Evolutionary conservation across 1,284 basidiomycete species (phyloP).

Genomic region (Laetiporus sulphureus): DNA sequence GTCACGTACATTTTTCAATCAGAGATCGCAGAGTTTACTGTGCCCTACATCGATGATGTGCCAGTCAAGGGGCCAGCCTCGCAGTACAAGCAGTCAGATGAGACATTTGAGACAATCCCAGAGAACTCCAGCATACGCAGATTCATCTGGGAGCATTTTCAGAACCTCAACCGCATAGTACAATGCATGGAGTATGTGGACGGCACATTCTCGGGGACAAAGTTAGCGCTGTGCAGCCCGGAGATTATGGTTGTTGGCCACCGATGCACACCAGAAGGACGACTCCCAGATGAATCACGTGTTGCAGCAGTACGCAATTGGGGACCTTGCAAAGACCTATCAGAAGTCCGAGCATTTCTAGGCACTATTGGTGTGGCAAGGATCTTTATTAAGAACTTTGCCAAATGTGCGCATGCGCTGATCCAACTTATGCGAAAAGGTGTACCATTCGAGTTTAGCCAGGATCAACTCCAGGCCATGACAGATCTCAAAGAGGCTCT

Average conservation of each 20-base stretch:
- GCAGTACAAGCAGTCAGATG: constrained; percentile 20
- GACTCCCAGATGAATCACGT: constrained; percentile 16
- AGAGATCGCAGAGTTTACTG: constrained; percentile 29
- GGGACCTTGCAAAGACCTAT: constrained; percentile 12
- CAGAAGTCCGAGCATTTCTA: constrained; percentile 19
- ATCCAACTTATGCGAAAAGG: constrained; percentile 18
- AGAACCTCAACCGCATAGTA: constrained; percentile 24
- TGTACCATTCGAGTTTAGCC: constrained; percentile 16
- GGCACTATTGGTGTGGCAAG: constrained; percentile 16
- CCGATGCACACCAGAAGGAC: constrained; percentile 19
- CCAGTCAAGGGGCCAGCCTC: constrained; percentile 19
- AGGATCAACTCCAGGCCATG: constrained; percentile 16
- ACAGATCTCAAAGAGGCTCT: constrained; percentile 21
- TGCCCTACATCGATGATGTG: constrained; percentile 28
- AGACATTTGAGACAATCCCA: constrained; percentile 25
- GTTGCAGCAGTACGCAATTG: constrained; percentile 21
- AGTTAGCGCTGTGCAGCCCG: constrained; percentile 7
- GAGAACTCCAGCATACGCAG: constrained; percentile 25
- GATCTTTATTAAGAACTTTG: constrained; percentile 17
- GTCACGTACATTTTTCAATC: constrained; percentile 28
- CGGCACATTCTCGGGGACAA: constrained; percentile 20
- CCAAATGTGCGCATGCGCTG: constrained; percentile 11
- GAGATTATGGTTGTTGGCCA: constrained; percentile 24
- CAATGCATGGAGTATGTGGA: constrained; percentile 23
- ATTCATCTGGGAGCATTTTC: too few relatives aligned